Percentiles rank a stretch among this genome's conserved stretches.
Evolutionary conservation across 257 asterid species (phyloP).

Genomic region (Solanum gracilifrons): DNA sequence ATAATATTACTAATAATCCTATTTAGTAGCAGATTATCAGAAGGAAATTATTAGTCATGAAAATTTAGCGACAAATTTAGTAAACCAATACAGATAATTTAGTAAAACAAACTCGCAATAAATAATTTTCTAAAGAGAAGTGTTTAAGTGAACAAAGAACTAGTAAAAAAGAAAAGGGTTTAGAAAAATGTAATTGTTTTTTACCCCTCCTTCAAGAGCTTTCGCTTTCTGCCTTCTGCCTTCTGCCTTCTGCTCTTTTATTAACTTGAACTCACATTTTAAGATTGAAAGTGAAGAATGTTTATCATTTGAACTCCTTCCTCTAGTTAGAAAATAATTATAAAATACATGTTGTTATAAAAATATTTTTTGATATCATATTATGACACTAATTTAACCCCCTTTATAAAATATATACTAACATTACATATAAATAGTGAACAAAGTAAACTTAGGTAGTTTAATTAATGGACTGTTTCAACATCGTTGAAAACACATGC

Average conservation of each 20-base stretch:
- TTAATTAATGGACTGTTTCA: neutral
- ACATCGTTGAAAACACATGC: neutral
- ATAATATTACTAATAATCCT: too few species aligned
- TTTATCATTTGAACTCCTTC: too few species aligned
- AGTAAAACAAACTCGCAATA: neutral
- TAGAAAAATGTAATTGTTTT: too few species aligned
- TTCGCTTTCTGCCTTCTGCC: too few species aligned
- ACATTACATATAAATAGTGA: neutral
- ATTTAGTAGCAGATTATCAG: neutral
- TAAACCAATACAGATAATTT: neutral
- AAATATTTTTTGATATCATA: neutral
- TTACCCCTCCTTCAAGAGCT: too few species aligned
- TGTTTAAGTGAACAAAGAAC: neutral
- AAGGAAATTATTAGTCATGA: too few species aligned
- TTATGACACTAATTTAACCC: neutral
- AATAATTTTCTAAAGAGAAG: neutral
- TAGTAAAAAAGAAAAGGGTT: too few species aligned
- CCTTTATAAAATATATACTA: neutral
- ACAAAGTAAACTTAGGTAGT: neutral
- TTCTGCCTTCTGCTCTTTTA: too few species aligned
- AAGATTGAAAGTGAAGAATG: too few species aligned
- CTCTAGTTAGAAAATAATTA: neutral
- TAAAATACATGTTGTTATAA: neutral
- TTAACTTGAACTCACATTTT: too few species aligned
- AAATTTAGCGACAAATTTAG: neutral